A percentile compares a stretch with the other conserved stretches of the same genome.
Conservation (phyloP, 1,284 basidiomycete genomes). For the Coniferiporia sulphurascens region DNA sequence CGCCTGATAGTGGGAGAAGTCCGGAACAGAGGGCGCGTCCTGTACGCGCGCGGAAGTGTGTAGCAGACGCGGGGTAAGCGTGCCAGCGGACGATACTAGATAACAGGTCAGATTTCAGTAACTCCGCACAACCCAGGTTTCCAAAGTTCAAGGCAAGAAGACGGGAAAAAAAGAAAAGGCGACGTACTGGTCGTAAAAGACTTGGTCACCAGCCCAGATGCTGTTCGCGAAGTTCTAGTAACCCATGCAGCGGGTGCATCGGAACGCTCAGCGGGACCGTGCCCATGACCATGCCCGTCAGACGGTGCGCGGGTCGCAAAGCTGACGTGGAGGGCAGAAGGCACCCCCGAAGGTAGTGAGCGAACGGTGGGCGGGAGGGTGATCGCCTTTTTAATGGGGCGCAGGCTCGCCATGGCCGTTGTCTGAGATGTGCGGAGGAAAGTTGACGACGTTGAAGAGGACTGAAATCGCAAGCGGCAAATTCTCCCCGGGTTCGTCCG, state of each 20-base stretch:
- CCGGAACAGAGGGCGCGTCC: constrained; percentile 78
- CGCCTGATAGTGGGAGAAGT: constrained; percentile 83
- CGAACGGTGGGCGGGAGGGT: constrained; percentile 81
- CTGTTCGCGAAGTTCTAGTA: constrained; percentile 46
- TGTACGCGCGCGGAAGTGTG: constrained; percentile 64
- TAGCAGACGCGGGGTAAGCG: constrained; percentile 64
- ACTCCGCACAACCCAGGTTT: background rate
- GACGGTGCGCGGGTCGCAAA: constrained; percentile 59
- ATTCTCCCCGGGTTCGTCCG: constrained; percentile 3
- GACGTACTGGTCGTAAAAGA: constrained; percentile 68
- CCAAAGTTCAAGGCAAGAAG: background rate
- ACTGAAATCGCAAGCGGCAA: constrained; percentile 14
- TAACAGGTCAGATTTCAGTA: constrained; percentile 16
- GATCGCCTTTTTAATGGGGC: constrained; percentile 73
- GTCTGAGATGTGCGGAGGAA: background rate
- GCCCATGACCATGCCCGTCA: constrained; percentile 52
- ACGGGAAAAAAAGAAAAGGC: background rate
- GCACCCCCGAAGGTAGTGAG: constrained; percentile 69
- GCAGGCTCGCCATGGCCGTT: constrained; percentile 56
- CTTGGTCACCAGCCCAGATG: constrained; percentile 57
- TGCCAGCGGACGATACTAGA: constrained; percentile 45
- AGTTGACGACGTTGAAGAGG: background rate
- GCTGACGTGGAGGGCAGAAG: constrained; percentile 65
- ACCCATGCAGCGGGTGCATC: constrained; percentile 68
- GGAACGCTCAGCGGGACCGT: constrained; percentile 48